Conservation (phyloP, 257 asterid genomes). For the Solanum chaucha region DNA sequence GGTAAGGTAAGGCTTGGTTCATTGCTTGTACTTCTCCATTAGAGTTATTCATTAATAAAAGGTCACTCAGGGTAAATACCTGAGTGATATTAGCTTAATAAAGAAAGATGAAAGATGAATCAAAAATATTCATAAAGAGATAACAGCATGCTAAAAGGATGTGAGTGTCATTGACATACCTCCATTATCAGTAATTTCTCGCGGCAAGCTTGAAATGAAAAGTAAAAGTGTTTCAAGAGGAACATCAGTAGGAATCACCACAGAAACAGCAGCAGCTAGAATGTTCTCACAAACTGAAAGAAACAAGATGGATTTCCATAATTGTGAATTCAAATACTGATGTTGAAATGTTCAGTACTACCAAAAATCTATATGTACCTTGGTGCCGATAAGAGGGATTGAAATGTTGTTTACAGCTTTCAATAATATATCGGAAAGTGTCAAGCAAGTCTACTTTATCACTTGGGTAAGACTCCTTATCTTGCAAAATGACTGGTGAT, state of each 20-base stretch:
- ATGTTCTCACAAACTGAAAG: slow-evolving; percentile 69
- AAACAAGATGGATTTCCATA: slow-evolving; percentile 9
- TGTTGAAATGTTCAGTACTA: not conserved
- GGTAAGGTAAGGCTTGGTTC: not conserved
- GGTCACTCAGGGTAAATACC: not conserved
- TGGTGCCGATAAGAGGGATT: slow-evolving; percentile 68
- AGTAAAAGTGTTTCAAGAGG: slow-evolving; percentile 64
- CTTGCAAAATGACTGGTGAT: slow-evolving; percentile 17
- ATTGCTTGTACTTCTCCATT: not conserved
- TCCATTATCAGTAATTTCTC: slow-evolving; percentile 70
- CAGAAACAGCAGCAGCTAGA: slow-evolving; percentile 55
- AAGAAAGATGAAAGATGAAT: not conserved
- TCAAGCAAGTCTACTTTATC: slow-evolving; percentile 58
- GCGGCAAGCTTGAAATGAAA: slow-evolving; percentile 76
- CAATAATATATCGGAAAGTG: slow-evolving; percentile 57
- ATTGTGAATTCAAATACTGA: not conserved
- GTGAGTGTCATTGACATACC: slow-evolving; percentile 33
- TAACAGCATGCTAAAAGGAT: not conserved
- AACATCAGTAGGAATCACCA: slow-evolving; percentile 49
- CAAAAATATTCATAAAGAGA: not conserved
- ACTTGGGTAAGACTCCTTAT: slow-evolving; percentile 15
- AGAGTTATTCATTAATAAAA: not conserved
- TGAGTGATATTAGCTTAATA: not conserved
- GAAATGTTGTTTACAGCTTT: slow-evolving; percentile 82
- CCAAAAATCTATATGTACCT: slow-evolving; percentile 35